Conservation (phyloP, 768 basidiomycete genomes). For the Hygrophoropsis aurantiaca region DNA sequence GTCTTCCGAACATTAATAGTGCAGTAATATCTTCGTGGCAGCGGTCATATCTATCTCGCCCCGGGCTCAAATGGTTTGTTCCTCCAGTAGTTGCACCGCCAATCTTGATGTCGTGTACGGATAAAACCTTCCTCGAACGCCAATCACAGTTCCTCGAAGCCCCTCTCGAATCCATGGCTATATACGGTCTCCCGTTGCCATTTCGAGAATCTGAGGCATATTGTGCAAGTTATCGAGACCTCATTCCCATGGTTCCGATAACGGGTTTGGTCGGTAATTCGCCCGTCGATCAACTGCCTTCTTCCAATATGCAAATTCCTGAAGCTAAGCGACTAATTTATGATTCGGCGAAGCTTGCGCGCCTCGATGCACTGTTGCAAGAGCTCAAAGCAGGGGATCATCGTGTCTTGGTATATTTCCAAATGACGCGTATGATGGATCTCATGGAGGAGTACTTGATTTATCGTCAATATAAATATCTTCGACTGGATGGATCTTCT, state of each 20-base stretch:
- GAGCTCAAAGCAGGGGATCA: constrained; percentile 93
- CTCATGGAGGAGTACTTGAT: constrained; percentile 98
- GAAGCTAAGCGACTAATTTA: constrained; percentile 93
- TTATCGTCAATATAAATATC: constrained; percentile 93
- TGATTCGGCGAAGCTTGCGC: constrained; percentile 94
- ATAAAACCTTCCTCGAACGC: constrained; percentile 77
- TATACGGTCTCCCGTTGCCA: constrained; percentile 82
- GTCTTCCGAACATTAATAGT: constrained; percentile 53
- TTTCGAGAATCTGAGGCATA: constrained; percentile 59
- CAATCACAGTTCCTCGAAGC: constrained; percentile 62
- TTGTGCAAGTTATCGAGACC: constrained; percentile 42
- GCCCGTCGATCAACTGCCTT: constrained; percentile 70
- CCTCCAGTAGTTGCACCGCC: constrained; percentile 87
- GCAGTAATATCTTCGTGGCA: constrained; percentile 66
- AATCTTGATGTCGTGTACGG: constrained; percentile 67
- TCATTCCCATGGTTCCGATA: constrained; percentile 61
- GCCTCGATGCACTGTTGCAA: constrained; percentile 84
- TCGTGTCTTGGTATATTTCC: constrained; percentile 95
- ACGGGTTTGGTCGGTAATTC: constrained; percentile 69
- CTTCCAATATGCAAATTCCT: constrained; percentile 86
- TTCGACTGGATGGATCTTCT: constrained; percentile 90
- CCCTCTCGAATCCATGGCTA: constrained; percentile 68
- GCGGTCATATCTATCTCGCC: constrained; percentile 79
- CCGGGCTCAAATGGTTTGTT: constrained; percentile 79
- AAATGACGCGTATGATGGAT: constrained; percentile 99